Percentiles rank a stretch among this genome's conserved stretches.
Evolutionary conservation across 768 basidiomycete genomes (phyloP).

Genomic region (Lactarius quietus): DNA sequence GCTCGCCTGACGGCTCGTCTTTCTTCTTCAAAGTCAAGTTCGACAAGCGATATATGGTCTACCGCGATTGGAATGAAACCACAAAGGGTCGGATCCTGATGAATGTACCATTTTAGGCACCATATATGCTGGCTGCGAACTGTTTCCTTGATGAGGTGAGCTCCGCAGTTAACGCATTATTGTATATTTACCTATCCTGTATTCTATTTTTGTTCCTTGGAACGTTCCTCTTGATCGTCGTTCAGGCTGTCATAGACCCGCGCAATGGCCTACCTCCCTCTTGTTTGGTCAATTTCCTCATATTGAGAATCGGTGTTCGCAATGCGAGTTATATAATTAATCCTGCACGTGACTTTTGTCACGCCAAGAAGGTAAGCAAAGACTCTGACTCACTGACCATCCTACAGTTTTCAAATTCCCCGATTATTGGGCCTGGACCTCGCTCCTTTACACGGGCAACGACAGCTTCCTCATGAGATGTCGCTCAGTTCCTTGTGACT

Average conservation of each 20-base stretch:
- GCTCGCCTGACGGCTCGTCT: too few species aligned
- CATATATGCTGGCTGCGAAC: too few species aligned
- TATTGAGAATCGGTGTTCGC: too few species aligned
- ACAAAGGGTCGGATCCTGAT: too few species aligned
- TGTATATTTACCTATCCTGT: not conserved
- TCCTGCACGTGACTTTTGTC: conserved; percentile 69
- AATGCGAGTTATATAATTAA: too few species aligned
- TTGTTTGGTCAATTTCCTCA: too few species aligned
- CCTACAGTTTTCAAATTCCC: conserved; percentile 39
- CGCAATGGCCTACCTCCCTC: too few species aligned
- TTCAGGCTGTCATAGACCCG: conserved; percentile 52
- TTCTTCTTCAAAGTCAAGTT: too few species aligned
- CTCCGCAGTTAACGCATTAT: not conserved
- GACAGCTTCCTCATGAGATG: conserved; percentile 44
- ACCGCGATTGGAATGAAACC: too few species aligned
- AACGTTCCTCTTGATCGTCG: conserved; percentile 48
- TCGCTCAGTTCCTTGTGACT: not conserved
- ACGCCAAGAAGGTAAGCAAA: too few species aligned
- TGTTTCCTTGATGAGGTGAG: conserved; percentile 49
- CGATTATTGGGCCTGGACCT: conserved; percentile 59
- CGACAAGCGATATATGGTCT: too few species aligned
- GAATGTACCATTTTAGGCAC: too few species aligned
- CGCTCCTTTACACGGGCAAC: conserved; percentile 50
- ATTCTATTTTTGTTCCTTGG: conserved; percentile 45
- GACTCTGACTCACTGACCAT: not conserved